Conservation (phyloP, 192 early-diverging fungal genomes). For the Umbelopsis sp. region DNA sequence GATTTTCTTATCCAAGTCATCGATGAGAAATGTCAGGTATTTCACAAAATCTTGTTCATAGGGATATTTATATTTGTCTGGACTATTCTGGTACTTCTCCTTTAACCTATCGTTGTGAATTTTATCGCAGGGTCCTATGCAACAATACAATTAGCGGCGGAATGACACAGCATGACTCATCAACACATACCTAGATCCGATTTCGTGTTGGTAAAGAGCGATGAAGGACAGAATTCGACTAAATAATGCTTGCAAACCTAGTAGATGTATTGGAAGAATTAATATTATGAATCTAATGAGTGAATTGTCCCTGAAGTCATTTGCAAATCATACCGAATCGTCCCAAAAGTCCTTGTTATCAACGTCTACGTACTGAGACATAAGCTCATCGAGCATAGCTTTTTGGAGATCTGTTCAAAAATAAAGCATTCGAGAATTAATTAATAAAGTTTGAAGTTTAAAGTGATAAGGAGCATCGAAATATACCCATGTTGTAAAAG, state of each 20-base stretch:
- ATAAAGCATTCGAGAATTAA: background rate
- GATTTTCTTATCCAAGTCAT: constrained; percentile 75
- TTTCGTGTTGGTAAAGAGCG: constrained; percentile 88
- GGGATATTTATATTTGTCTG: constrained; percentile 67
- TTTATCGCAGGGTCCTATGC: constrained; percentile 60
- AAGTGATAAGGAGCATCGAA: too few relatives aligned
- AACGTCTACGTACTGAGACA: constrained; percentile 45
- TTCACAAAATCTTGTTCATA: constrained; percentile 77
- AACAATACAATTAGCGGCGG: background rate
- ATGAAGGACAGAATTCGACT: constrained; percentile 81
- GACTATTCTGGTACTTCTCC: constrained; percentile 63
- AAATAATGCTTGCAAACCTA: constrained; percentile 79
- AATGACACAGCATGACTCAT: background rate
- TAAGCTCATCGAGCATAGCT: constrained; percentile 40
- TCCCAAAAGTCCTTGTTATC: constrained; percentile 44
- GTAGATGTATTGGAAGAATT: too few relatives aligned
- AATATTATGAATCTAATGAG: background rate
- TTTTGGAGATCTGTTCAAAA: constrained; percentile 33
- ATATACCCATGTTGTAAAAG: constrained; percentile 7
- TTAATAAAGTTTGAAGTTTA: too few relatives aligned
- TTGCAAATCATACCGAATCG: constrained; percentile 29
- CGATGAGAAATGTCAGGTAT: constrained; percentile 60
- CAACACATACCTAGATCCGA: constrained; percentile 68
- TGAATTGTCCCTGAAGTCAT: background rate
- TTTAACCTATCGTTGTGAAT: constrained; percentile 83